A percentile compares a stretch with the other conserved stretches of the same genome.
Evolutionary conservation across 352 stramenopile species (phyloP).

Genomic region (Lagenidium giganteum): DNA sequence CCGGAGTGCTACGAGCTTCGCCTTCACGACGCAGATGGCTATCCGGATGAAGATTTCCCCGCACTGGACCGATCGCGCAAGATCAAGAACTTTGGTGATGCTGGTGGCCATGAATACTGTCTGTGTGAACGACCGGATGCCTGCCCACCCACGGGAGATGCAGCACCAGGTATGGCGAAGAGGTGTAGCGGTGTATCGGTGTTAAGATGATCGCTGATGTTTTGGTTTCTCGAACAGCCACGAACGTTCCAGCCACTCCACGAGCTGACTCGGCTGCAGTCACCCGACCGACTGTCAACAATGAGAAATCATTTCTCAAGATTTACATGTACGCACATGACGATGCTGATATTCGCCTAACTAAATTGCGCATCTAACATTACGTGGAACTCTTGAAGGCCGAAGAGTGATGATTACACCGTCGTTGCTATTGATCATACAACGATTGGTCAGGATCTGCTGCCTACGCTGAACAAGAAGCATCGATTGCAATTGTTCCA

Average conservation of each 20-base stretch:
- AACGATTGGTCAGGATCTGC: slow-evolving; percentile 72
- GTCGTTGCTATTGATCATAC: slow-evolving; percentile 79
- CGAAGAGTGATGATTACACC: slow-evolving; percentile 87
- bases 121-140: slow-evolving; percentile 82
- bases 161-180: slow-evolving; percentile 23
- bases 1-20: slow-evolving; percentile 84
- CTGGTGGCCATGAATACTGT: slow-evolving; percentile 82
- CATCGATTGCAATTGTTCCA: slow-evolving; percentile 81
- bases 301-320: slow-evolving; percentile 83
- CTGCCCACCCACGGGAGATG: slow-evolving; percentile 66
- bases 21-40: slow-evolving; percentile 78
- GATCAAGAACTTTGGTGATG: slow-evolving; percentile 90
- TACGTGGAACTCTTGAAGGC: slow-evolving; percentile 24
- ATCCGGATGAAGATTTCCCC: slow-evolving; percentile 85
- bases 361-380: too few species aligned
- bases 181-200: slow-evolving; percentile 14
- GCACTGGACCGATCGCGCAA: slow-evolving; percentile 79
- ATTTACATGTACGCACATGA: slow-evolving; percentile 71
- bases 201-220: background rate
- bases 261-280: slow-evolving; percentile 24
- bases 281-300: slow-evolving; percentile 37
- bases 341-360: background rate
- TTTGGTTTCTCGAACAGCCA: slow-evolving; percentile 12
- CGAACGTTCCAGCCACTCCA: slow-evolving; percentile 10
- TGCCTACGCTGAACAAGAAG: slow-evolving; percentile 87